Conservation (phyloP, 108 stramenopile species). For the Schizochytrium sp. region DNA sequence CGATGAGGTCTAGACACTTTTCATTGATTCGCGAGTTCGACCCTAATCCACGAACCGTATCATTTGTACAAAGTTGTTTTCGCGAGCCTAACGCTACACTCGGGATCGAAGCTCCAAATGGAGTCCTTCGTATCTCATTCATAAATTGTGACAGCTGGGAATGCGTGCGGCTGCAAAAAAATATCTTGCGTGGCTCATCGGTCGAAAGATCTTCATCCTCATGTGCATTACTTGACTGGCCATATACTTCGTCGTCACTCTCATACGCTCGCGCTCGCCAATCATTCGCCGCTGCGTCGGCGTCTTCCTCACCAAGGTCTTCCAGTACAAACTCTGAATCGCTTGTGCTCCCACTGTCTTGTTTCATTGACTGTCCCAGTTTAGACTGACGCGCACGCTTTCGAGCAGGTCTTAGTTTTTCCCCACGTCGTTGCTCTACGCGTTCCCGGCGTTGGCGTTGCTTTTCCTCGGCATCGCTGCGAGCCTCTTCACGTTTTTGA, state of each 20-base stretch:
- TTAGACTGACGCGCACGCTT: not conserved
- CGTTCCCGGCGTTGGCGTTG: not conserved
- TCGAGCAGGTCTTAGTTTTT: not conserved
- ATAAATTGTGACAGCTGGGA: constrained; percentile 97
- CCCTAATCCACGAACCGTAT: constrained; percentile 72
- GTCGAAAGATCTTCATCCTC: not conserved
- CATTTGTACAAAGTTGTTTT: constrained; percentile 85
- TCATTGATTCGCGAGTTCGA: constrained; percentile 86
- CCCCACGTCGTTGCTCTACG: constrained; percentile 26
- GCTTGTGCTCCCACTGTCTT: not conserved
- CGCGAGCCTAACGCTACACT: constrained; percentile 90
- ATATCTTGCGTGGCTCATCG: constrained; percentile 74
- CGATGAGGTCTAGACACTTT: constrained; percentile 90
- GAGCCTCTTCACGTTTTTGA: not conserved
- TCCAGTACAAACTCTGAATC: not conserved
- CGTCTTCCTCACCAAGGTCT: not conserved
- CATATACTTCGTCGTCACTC: not conserved
- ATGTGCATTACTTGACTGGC: not conserved
- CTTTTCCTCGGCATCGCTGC: constrained; percentile 13
- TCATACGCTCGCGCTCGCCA: not conserved
- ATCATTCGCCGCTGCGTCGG: not conserved
- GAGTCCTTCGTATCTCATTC: constrained; percentile 81
- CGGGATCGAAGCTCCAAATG: constrained; percentile 78
- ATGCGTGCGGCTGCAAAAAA: constrained; percentile 93
- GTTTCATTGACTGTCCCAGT: not conserved